Conservation (phyloP, 345 rosid genomes). For the Salix arbutifolia region DNA sequence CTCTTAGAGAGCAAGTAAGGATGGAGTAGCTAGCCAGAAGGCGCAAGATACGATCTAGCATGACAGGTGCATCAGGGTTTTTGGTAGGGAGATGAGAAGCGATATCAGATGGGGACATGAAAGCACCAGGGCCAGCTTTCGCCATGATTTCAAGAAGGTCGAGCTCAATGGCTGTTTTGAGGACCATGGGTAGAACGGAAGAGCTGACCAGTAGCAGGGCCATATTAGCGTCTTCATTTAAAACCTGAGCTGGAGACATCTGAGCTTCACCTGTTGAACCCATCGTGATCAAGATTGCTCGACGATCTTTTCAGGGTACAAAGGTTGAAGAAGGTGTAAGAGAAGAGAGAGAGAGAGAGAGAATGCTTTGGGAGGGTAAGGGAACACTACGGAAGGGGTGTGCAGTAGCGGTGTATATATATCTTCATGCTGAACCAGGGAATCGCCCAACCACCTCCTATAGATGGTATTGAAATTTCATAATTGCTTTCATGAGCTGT, state of each 20-base stretch:
- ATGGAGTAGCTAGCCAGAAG: slow-evolving; percentile 65
- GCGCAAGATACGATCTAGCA: slow-evolving; percentile 72
- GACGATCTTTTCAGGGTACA: neutral
- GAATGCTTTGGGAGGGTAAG: neutral
- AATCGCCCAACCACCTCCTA: neutral
- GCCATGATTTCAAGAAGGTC: slow-evolving; percentile 84
- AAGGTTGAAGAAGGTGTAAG: neutral
- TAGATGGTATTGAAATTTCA: neutral
- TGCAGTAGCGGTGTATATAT: neutral
- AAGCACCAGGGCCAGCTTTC: slow-evolving; percentile 46
- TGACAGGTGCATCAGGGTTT: slow-evolving; percentile 68
- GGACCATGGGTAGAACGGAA: slow-evolving; percentile 81
- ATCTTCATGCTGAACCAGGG: neutral
- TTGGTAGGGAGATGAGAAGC: slow-evolving; percentile 66
- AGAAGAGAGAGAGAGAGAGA: neutral
- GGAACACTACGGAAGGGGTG: neutral
- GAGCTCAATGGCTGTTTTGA: slow-evolving; percentile 82
- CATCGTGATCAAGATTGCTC: slow-evolving; percentile 27
- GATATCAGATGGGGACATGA: slow-evolving; percentile 55
- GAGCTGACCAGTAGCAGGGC: slow-evolving; percentile 73
- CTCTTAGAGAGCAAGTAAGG: slow-evolving; percentile 45
- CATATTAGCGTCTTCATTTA: slow-evolving; percentile 71
- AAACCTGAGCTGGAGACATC: slow-evolving; percentile 59
- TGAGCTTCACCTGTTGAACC: slow-evolving; percentile 65
- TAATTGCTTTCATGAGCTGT: too few species aligned